Evolutionary conservation across 129 eudicot species (phyloP), one percentile per base, ranked within the genome.

Genomic region (Kitagawia praeruptora): DNA sequence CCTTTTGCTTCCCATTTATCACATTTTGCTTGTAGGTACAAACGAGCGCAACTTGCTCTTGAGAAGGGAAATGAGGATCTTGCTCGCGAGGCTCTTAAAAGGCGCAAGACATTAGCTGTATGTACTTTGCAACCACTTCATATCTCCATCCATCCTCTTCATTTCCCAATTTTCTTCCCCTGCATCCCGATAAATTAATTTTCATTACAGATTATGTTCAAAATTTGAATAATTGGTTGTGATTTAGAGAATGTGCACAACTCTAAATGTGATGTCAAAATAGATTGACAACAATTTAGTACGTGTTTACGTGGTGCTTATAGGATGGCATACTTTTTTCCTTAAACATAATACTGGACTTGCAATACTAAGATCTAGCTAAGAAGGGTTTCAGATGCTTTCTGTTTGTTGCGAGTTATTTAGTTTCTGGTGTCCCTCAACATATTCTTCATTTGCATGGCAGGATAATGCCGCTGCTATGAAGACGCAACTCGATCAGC

Each of bases 31-130:
- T 46, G 8, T 79, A 96, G 99, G 99, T 96, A 96, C 77, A 83
- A 82, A 47, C 89, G 92, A 85, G 99, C 99, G 19, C 99, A 96
- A 80, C 93, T 96, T 56, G 99, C 99, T 73, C 93, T 96, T 74
- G 87, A 91, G 51, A 96, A 96, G 87, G 98, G 99, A 79, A 96
- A 96, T 39, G 99, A 96, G 83, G 97, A 92, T 71, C 99, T 96
- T 85, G 99, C 99, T 70, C 98, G 99, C 70, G 99, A 96, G 85
- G 99, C 99, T 70, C 94, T 96, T 48, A 96, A 96, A 85, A 80
- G 98, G 67, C 93, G 98, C 86, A 96, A 96, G 91, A 86, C 99
- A 51, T 96, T 89, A 83, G 98, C 97, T 89, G 99, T 92, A 90
- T 83, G 89, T 69, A 75, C 41, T 75, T 48, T 37, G n/a, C 18